A percentile compares a stretch with the other conserved stretches of the same genome.
Evolutionary conservation across 2,329 filamentous ascomycete genomes (phyloP).

Genomic region (Fusarium neocosmosporiellum): DNA sequence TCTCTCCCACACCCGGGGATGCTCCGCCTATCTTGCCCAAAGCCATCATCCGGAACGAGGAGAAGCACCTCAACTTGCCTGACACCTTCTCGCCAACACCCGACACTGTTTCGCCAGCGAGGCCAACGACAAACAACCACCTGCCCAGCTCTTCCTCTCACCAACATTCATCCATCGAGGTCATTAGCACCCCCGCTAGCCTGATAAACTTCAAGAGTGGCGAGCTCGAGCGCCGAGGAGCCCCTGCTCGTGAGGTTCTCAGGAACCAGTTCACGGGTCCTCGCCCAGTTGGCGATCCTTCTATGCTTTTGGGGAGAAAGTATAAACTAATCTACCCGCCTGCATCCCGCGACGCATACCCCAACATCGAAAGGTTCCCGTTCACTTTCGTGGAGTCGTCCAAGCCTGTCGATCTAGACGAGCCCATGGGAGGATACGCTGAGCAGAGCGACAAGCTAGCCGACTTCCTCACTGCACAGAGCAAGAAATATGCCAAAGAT

Average conservation of each 20-base stretch:
- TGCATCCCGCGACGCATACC: slow-evolving; percentile 20
- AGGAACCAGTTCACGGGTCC: slow-evolving; percentile 6
- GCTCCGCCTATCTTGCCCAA: background rate
- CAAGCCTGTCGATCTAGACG: slow-evolving; percentile 9
- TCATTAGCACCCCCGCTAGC: slow-evolving; percentile 23
- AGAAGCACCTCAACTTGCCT: background rate
- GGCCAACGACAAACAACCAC: background rate
- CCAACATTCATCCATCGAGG: slow-evolving; percentile 18
- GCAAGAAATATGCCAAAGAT: background rate
- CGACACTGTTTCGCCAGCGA: background rate
- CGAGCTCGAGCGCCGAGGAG: background rate
- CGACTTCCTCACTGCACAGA: slow-evolving; percentile 14
- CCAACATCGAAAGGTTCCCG: background rate
- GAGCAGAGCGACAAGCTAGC: slow-evolving; percentile 13
- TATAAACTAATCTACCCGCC: slow-evolving; percentile 21
- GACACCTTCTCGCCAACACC: background rate
- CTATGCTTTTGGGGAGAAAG: background rate
- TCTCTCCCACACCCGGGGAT: background rate
- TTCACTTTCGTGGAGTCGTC: slow-evolving; percentile 5
- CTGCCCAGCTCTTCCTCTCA: slow-evolving; percentile 1
- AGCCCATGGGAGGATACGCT: slow-evolving; percentile 13
- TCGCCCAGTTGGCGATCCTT: slow-evolving; percentile 8
- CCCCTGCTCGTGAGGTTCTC: background rate
- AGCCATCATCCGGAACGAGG: background rate
- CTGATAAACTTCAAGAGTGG: background rate